Base-by-base conservation (phyloP, 352 stramenopile genomes). In the Phytophthora gonapodyides region DNA sequence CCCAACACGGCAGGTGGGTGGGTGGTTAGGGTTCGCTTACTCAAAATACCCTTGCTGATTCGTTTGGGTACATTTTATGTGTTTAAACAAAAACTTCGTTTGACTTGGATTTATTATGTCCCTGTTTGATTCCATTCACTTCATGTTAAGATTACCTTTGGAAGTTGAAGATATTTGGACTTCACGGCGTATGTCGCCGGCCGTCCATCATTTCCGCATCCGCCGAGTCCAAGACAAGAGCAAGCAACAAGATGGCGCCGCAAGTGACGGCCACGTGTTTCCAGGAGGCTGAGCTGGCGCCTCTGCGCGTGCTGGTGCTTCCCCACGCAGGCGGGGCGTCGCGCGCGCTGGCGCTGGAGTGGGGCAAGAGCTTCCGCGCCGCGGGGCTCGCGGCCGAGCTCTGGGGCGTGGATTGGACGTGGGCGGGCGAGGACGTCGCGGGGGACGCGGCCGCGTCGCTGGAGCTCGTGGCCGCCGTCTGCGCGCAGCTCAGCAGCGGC, bases 381-480 rank as follows among this genome's bases (percentile, higher is more conserved):
- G 50, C 73, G 3, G 58, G 63, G 11, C 49, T 86, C 11, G 46
- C 24, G 37, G 73, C 84, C 17, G 83, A 92, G 58, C 54, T 90
- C 16, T 82, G 82, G 70, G 81, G 77, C 44, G 64, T 90, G 27
- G 80, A 92, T 72, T 92, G 80, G 78, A 60, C 46, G 33, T 82
- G 76, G 71, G 45, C 38, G 11, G 15, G 35, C 0, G 41, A 68
- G 10, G 38, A 57, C 15, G 48, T 50, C 6, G 52, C 40, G 37
- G 35, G 53, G 24, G 58, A 78, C 30, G 46, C 31, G 11, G 31
- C 44, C 41, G 35, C 48, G 11, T 50, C 57, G 35, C 59, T 69
- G 17, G 71, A 71, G 56, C 54, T 82, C 15, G 48, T 76, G 40
- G 69, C 71, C 10, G 74, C 68, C 11, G 67, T 87, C 41, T 73